phyloP scores from a whole-genome alignment of 2,329 filamentous ascomycete species.

The Lachnellula hyalina region DNA sequence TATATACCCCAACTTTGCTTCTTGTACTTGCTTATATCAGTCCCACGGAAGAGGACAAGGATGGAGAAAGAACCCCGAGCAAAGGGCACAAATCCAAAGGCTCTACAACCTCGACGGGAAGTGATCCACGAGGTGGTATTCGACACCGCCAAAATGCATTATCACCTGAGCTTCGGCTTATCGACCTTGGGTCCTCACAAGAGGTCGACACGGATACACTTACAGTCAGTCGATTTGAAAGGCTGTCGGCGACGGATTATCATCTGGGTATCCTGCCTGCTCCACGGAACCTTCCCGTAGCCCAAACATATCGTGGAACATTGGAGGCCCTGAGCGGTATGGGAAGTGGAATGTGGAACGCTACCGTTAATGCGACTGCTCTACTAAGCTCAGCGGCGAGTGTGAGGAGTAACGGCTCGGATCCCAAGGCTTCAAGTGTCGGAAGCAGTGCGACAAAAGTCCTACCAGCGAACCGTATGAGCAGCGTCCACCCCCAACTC shows the following conservation, averaged over 20 bases:
- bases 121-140: conserved; percentile 59
- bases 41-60: conserved; percentile 50
- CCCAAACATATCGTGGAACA: conserved; percentile 60
- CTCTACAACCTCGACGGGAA: conserved; percentile 46
- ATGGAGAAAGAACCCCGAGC: conserved; percentile 30
- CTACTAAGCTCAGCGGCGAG: conserved; percentile 86
- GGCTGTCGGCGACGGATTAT: conserved; percentile 83
- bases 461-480: conserved; percentile 41
- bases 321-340: conserved; percentile 70
- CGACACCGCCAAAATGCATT: conserved; percentile 71
- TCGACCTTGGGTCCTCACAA: conserved; percentile 77
- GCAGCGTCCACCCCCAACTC: conserved; percentile 26
- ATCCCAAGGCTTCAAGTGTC: conserved; percentile 44
- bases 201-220: conserved; percentile 85
- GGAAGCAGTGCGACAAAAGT: conserved; percentile 33
- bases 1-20: conserved; percentile 89
- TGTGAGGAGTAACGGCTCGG: conserved; percentile 52
- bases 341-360: conserved; percentile 81
- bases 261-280: conserved; percentile 82
- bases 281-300: conserved; percentile 58
- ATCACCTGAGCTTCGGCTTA: conserved; percentile 83
- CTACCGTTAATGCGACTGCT: conserved; percentile 77
- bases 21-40: conserved; percentile 88
- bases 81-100: conserved; percentile 32
- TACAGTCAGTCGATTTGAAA: conserved; percentile 79